Evolutionary conservation across 2,329 filamentous ascomycete genomes (phyloP).

Genomic region (Sphaerulina vaccinii): DNA sequence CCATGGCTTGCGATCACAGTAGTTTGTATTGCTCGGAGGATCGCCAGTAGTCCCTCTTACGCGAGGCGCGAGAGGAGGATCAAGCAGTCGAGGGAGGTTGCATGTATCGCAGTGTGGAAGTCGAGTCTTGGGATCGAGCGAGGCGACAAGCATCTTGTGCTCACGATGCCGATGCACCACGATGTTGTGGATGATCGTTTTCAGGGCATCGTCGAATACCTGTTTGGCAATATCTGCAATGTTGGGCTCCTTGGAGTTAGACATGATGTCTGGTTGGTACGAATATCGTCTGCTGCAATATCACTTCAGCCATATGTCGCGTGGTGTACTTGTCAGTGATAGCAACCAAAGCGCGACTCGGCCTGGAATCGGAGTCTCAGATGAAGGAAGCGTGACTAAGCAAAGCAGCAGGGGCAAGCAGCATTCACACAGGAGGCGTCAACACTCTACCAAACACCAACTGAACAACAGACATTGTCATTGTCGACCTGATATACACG

Average conservation of each 20-base stretch:
- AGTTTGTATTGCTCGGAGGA: constrained; percentile 52
- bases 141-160: constrained; percentile 75
- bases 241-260: constrained; percentile 13
- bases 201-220: constrained; percentile 71
- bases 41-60: constrained; percentile 38
- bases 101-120: constrained; percentile 74
- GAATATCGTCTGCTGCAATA: not conserved
- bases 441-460: no score
- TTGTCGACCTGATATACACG: no score
- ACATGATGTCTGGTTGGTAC: not conserved
- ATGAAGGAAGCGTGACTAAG: no score
- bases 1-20: constrained; percentile 78
- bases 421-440: no score
- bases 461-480: no score
- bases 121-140: constrained; percentile 66
- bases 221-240: constrained; percentile 49
- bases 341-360: no score
- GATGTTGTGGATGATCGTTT: constrained; percentile 74
- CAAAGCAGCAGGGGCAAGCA: no score
- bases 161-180: constrained; percentile 72
- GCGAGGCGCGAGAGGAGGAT: constrained; percentile 60
- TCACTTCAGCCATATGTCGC: no score
- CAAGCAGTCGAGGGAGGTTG: constrained; percentile 69
- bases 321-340: no score
- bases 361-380: no score